Evolutionary conservation across 192 early-diverging fungal species (phyloP).

Genomic region (Helicostylum pulchrum): DNA sequence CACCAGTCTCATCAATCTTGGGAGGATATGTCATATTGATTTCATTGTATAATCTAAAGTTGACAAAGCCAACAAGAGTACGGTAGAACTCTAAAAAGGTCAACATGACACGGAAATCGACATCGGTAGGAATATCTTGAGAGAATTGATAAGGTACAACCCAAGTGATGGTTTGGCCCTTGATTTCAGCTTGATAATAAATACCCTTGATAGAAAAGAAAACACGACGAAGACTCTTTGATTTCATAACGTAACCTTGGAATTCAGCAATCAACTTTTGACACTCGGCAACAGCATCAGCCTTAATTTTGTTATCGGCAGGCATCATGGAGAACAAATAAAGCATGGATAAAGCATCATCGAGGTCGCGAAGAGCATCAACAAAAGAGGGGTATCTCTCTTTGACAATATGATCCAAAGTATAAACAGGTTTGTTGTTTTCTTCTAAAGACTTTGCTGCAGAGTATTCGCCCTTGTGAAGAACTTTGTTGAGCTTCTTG

Average conservation of each 20-base stretch:
- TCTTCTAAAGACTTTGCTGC: slow-evolving; percentile 74
- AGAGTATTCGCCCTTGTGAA: slow-evolving; percentile 77
- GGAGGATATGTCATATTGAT: slow-evolving; percentile 92
- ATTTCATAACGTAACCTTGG: slow-evolving; percentile 84
- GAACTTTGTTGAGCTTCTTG: slow-evolving; percentile 82
- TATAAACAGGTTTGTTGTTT: slow-evolving; percentile 78
- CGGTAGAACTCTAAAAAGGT: slow-evolving; percentile 97
- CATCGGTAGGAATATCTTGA: slow-evolving; percentile 84
- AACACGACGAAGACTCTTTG: slow-evolving; percentile 76
- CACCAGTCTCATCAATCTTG: slow-evolving; percentile 67
- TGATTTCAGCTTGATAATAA: slow-evolving; percentile 98
- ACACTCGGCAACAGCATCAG: slow-evolving; percentile 67
- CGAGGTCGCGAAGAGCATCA: slow-evolving; percentile 91
- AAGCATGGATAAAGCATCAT: slow-evolving; percentile 98
- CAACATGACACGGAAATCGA: slow-evolving; percentile 95
- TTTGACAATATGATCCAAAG: slow-evolving; percentile 89
- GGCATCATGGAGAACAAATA: slow-evolving; percentile 93
- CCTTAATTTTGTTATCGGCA: slow-evolving; percentile 55
- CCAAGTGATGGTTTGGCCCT: slow-evolving; percentile 93
- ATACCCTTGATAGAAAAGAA: slow-evolving; percentile 99
- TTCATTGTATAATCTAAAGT: slow-evolving; percentile 88
- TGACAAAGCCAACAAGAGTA: slow-evolving; percentile 90
- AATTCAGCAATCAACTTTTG: slow-evolving; percentile 87
- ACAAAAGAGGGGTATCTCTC: slow-evolving; percentile 94
- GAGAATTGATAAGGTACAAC: slow-evolving; percentile 95